A percentile compares a stretch with the other conserved stretches of the same genome.
These are phyloP conservation scores for Fusarium mangiferae DNA, from an alignment of 2,329 filamentous ascomycete genomes.

Conservation along the genomic window DNA sequence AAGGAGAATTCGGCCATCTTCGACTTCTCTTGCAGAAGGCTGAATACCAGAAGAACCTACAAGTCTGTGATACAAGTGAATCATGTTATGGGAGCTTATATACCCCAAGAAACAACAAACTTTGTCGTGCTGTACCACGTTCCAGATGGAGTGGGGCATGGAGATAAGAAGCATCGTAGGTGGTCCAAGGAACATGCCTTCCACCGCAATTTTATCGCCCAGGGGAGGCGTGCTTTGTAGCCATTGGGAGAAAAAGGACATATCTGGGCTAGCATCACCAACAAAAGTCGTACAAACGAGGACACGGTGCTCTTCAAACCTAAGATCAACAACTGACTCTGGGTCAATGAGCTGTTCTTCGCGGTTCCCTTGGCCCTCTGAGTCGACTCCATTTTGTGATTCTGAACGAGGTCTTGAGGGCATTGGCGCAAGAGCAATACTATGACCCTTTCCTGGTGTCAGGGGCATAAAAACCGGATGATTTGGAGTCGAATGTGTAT, in stretches of 20 bases:
- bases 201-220: constrained; percentile 68
- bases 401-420: constrained; percentile 45
- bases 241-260: constrained; percentile 74
- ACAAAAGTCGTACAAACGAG: constrained; percentile 75
- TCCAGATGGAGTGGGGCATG: constrained; percentile 72
- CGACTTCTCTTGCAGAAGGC: constrained; percentile 62
- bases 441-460: constrained; percentile 63
- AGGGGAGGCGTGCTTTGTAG: constrained; percentile 68
- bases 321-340: constrained; percentile 62
- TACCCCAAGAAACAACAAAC: constrained; percentile 74
- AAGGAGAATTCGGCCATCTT: constrained; percentile 67
- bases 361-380: constrained; percentile 38
- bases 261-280: constrained; percentile 71
- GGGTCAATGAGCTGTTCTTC: constrained; percentile 59
- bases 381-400: constrained; percentile 44
- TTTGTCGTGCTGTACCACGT: constrained; percentile 72
- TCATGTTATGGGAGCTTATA: constrained; percentile 75
- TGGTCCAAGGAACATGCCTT: constrained; percentile 75
- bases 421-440: constrained; percentile 63
- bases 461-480: constrained; percentile 66
- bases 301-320: constrained; percentile 71
- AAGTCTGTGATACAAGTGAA: constrained; percentile 69
- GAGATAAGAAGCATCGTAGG: constrained; percentile 74
- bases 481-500: constrained; percentile 48
- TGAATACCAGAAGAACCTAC: constrained; percentile 58